Evolutionary conservation across 2,329 filamentous ascomycete genomes (phyloP).

Genomic region (Dactylonectria macrodidyma): DNA sequence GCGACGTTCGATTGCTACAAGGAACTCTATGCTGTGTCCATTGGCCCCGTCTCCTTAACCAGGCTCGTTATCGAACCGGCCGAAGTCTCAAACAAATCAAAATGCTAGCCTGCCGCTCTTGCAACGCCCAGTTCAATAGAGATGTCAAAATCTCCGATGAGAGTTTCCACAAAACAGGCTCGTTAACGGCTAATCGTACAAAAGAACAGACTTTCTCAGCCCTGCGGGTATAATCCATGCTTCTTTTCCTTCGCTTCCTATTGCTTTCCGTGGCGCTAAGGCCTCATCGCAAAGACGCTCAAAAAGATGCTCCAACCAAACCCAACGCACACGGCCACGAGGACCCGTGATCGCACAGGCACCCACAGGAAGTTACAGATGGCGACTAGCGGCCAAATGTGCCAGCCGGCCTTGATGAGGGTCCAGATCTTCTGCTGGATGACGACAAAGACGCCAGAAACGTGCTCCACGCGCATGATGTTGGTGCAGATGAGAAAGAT

Average conservation of each 20-base stretch:
- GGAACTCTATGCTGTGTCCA: not conserved
- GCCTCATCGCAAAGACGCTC: constrained; percentile 51
- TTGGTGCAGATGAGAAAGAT: constrained; percentile 56
- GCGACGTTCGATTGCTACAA: not conserved
- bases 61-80: too few species aligned
- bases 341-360: constrained; percentile 53
- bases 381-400: constrained; percentile 55
- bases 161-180: not conserved
- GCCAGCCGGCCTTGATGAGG: constrained; percentile 54
- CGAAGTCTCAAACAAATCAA: too few species aligned
- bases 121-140: not conserved
- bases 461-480: constrained; percentile 48
- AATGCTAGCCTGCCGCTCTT: not conserved
- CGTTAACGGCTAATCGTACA: not conserved
- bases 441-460: constrained; percentile 45
- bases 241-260: not conserved
- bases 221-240: constrained; percentile 4
- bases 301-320: constrained; percentile 57
- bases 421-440: constrained; percentile 48
- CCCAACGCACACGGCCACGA: constrained; percentile 54
- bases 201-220: not conserved
- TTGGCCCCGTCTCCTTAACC: too few species aligned
- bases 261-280: constrained; percentile 17
- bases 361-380: constrained; percentile 55
- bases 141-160: too few species aligned